Evolutionary conservation across 139 green algal genomes (phyloP), one percentile per base, ranked within the genome.

Genomic region (Pseudopediastrum boryanum): DNA sequence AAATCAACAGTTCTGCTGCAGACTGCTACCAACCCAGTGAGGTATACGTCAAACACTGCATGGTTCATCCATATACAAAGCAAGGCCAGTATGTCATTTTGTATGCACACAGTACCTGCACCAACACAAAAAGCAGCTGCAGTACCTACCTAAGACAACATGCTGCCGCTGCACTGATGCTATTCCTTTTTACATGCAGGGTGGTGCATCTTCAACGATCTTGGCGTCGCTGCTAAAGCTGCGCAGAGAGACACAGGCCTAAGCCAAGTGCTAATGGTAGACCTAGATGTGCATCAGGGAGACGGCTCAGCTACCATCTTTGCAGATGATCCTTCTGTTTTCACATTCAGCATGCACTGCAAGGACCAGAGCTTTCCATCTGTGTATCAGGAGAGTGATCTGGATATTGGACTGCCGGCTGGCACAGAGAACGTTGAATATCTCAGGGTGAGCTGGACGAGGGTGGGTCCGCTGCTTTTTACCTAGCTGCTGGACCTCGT

Each of bases 241-340:
- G 83, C 81, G 0, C 64, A 85, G 52, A 50, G 61, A 3, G 75
- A 84, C 39, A 63, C 62, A 44, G 80, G 71, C 31, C n/a, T 85
- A 16, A 68, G 77, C 2, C 82, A 78, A 6, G 81, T 91, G 35
- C 59, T 93, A 42, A 83, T 93, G 50, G 35, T 93, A 2, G 89
- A 91, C 61, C 61, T 89, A 19, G 89, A 93, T 58, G 86, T 91
- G 21, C 89, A 93, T 50, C 89, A 93, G 65, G 90, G 89, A 1
- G 92, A 94, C 72, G 90, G 90, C 56, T 93, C 85, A 5, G 89
- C 89, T 10, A 83, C 82, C 6, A 92, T 94, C n/a, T 94, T 93
- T 39, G 71, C 71, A 72, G 75, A 51, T 27, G 85, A 89, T 64
- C 58, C 44, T n/a, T 80, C 71, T 4, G 84, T 90, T 8, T 92